Evolutionary conservation across 768 basidiomycete genomes (phyloP).

Genomic region (Lactifluus hygrophoroides): DNA sequence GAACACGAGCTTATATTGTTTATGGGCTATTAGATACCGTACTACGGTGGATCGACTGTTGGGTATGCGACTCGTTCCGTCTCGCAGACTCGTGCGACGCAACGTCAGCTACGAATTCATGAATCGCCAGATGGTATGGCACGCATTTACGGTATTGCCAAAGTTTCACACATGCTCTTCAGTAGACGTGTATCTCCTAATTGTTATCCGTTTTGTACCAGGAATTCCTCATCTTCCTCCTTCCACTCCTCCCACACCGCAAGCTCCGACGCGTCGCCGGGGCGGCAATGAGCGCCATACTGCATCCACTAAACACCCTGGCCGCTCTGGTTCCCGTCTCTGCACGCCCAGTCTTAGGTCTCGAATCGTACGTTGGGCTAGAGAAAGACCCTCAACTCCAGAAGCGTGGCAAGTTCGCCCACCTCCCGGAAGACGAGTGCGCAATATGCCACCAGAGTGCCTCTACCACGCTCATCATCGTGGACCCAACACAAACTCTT

Average conservation of each 20-base stretch:
- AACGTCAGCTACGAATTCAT: conserved; percentile 98
- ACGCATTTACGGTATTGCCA: conserved; percentile 82
- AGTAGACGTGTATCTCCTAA: neutral
- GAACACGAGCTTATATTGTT: no score
- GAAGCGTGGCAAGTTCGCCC: conserved; percentile 53
- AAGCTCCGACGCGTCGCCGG: conserved; percentile 50
- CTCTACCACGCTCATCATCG: conserved; percentile 47
- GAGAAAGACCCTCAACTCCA: neutral
- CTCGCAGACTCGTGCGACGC: conserved; percentile 57
- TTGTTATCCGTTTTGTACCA: conserved; percentile 26
- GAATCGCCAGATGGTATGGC: conserved; percentile 99
- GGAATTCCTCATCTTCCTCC: conserved; percentile 92
- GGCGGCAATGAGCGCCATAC: conserved; percentile 23
- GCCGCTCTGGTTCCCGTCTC: conserved; percentile 28
- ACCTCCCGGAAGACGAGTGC: conserved; percentile 68
- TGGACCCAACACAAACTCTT: conserved; percentile 45
- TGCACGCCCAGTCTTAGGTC: conserved; percentile 24
- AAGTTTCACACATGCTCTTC: neutral
- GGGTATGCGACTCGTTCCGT: conserved; percentile 63
- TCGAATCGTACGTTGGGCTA: neutral
- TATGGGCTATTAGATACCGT: no score
- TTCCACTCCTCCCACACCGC: conserved; percentile 74
- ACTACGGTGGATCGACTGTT: conserved; percentile 75
- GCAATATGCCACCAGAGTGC: conserved; percentile 84
- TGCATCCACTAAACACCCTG: conserved; percentile 24